Percentiles rank a stretch among this genome's conserved stretches.
phyloP scores from a whole-genome alignment of 2,329 filamentous ascomycete species.

The Cercospora brassicicola region DNA sequence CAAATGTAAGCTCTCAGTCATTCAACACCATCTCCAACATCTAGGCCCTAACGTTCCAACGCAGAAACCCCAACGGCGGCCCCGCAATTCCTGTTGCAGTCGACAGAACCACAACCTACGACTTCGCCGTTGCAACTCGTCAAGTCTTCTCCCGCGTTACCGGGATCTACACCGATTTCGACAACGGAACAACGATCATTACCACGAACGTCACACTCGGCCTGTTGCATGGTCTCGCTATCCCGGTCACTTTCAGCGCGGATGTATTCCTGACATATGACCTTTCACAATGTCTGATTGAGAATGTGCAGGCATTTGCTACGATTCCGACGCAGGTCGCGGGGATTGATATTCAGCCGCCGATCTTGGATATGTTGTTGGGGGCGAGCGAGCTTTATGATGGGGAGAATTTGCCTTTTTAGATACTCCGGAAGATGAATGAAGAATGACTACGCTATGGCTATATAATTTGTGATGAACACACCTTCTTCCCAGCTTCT shows the following conservation, averaged over 20 bases:
- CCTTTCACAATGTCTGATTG: not conserved
- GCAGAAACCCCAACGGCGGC: conserved; percentile 1
- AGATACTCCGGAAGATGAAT: not conserved
- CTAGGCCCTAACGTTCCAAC: not conserved
- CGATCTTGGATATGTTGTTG: not conserved
- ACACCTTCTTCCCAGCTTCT: not conserved
- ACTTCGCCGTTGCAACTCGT: conserved; percentile 16
- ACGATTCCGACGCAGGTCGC: not conserved
- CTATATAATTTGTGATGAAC: no score
- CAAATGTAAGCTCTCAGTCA: not conserved
- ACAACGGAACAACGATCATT: not conserved
- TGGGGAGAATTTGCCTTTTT: not conserved
- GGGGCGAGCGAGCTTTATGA: not conserved
- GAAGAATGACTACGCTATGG: not conserved
- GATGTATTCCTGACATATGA: not conserved
- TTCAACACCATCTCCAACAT: not conserved
- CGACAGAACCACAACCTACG: not conserved
- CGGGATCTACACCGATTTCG: conserved; percentile 10
- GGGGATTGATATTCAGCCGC: not conserved
- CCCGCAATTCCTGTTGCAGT: conserved; percentile 14
- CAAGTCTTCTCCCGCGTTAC: conserved; percentile 21
- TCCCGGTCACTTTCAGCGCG: not conserved
- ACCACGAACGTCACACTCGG: not conserved
- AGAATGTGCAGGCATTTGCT: not conserved
- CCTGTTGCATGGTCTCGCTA: not conserved